Base-by-base conservation (phyloP, 1,284 basidiomycete genomes). In the Malassezia equina region DNA sequence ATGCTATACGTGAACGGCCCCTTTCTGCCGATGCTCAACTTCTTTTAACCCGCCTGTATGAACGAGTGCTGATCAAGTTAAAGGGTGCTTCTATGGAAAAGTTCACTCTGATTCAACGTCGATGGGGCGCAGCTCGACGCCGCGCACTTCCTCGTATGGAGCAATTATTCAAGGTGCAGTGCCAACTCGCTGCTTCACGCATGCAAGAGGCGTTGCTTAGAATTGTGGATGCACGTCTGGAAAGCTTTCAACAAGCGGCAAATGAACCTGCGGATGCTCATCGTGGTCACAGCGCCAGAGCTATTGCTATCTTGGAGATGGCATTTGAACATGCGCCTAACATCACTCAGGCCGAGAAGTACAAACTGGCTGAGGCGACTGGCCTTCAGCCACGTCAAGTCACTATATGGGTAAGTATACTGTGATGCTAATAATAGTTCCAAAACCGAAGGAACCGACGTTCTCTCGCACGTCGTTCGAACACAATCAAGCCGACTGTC, bases 331-430 rank as follows among this genome's bases (percentile, higher is more conserved):
- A 66, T 44, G 61, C 65, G 12, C 62, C 59, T 33, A 71, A 66
- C 39, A 73, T 73, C 52, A 67, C 67, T 6, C 67, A 62, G 53
- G 67, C 71, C 12, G 71, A 73, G 42, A 73, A 71, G 39, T 58
- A 60, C 44, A 62, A 55, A 46, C 56, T 73, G 8, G 65, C 71
- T 13, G 55, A 67, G 28, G 60, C 59, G 8, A 70, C 67, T 24
- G 67, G 66, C 12, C 64, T 73, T 12, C 46, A 63, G 47, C 71
- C 71, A 15, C 62, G 67, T 23, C 69, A 71, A 53, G 71, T 73
- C 1, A 70, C 67, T 19, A 67, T 73, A 34, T 73, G 69, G 71
- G 70, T 72, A 52, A 63, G 70, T 70, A n/a, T n/a, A 6, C 28
- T n/a, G 25, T 7, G 1, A 2, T 23, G n/a, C 44, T 55, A 2